Conservation (phyloP, 2,329 filamentous ascomycete species). For the Scleromitrula shiraiana region DNA sequence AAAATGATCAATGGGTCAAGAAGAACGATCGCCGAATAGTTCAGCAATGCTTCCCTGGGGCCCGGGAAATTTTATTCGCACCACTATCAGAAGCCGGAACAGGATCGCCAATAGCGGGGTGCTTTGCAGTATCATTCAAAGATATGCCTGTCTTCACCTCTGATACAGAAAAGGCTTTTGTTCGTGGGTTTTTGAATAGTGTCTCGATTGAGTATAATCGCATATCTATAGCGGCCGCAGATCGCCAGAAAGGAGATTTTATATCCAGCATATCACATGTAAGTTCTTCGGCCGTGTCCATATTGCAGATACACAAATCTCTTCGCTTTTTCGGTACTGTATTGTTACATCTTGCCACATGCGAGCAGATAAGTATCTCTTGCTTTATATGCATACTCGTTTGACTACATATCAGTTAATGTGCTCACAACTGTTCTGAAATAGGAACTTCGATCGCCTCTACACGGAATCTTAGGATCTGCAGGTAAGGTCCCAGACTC, state of each 20-base stretch:
- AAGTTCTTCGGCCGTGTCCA: too few relatives aligned
- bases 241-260: slow-evolving; percentile 45
- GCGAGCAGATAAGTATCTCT: too few relatives aligned
- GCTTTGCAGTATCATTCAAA: slow-evolving; percentile 27
- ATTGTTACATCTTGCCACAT: too few relatives aligned
- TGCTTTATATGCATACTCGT: background rate
- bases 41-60: slow-evolving; percentile 24
- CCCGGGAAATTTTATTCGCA: slow-evolving; percentile 32
- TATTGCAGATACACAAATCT: too few relatives aligned
- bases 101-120: slow-evolving; percentile 30
- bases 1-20: background rate
- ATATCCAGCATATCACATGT: slow-evolving; percentile 48
- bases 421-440: too few relatives aligned
- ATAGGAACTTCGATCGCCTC: slow-evolving; percentile 45
- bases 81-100: slow-evolving; percentile 34
- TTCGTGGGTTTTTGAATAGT: slow-evolving; percentile 31
- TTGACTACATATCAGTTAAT: too few relatives aligned
- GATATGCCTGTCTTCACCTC: slow-evolving; percentile 24
- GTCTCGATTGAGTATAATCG: slow-evolving; percentile 23
- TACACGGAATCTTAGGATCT: slow-evolving; percentile 49
- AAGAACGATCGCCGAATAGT: background rate
- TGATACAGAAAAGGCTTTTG: slow-evolving; percentile 27
- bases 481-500: slow-evolving; percentile 33
- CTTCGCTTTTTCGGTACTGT: too few relatives aligned
- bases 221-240: slow-evolving; percentile 38